Base-by-base conservation (phyloP, 345 rosid species). In the Chamaenerion angustifolium region DNA sequence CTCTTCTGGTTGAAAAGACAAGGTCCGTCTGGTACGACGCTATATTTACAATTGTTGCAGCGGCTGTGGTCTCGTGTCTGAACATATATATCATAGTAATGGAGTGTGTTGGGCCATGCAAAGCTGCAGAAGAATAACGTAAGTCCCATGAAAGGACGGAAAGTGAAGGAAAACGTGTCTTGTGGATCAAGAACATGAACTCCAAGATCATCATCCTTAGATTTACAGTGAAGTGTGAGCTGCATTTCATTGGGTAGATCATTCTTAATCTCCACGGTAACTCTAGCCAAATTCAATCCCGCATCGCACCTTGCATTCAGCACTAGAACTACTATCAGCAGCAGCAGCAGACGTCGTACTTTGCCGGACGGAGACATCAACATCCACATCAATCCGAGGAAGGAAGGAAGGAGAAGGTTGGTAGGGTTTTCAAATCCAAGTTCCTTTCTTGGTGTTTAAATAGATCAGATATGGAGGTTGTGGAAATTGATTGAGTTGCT, bases 131-230 rank as follows among this genome's bases (percentile, higher is more conserved):
- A 45, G 5, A 45, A 45, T 3, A 15, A 18, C 14, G 56, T 53
- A 6, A 15, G 5, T 12, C 45, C 46, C n/a, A 16, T 1, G 16
- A 53, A 16, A 11, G 56, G 46, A 1, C 40, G 45, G 46, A 53
- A 53, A 0, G n/a, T 2, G 56, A 53, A 53, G 9, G 42, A 5
- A 18, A 13, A 53, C 12, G 27, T 4, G 8, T 14, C 56, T 12
- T 42, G 46, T 0, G 56, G 25, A 7, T 2, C 7, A 11, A 52
- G 18, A 5, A 16, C 25, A 1, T 52, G 56, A 0, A 31, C 4
- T 18, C 56, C 56, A 0, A 52, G 56, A 40, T 52, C 56, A 16
- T 37, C 44, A 4, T 14, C 45, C 13, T 52, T 40, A 27, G 44
- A 52, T 40, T 52, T 52, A 43, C 56, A 52, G 11, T 35, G 16